Evolutionary conservation across 306 rosid species (phyloP).

Genomic region (Prunus campanulata): DNA sequence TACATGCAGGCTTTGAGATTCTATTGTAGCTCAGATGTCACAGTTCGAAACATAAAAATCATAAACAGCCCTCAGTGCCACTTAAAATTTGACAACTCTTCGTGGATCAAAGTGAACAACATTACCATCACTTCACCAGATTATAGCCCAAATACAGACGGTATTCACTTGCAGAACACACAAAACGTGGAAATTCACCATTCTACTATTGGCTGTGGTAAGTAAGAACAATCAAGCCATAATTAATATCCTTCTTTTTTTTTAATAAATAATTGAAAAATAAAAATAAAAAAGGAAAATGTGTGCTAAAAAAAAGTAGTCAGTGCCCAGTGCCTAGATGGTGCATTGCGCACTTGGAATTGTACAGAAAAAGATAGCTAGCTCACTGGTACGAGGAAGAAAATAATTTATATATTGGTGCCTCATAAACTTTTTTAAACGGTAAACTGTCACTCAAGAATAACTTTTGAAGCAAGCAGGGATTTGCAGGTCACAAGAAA

Average conservation of each 20-base stretch:
- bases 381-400: slow-evolving; percentile 1
- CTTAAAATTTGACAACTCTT: slow-evolving; percentile 81
- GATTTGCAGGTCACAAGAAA: slow-evolving; percentile 4
- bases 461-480: slow-evolving; percentile 29
- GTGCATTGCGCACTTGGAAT: slow-evolving; percentile 41
- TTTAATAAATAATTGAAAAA: too few species aligned
- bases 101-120: slow-evolving; percentile 51
- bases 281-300: background rate
- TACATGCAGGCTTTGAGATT: slow-evolving; percentile 77
- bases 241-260: too few species aligned
- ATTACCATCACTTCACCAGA: slow-evolving; percentile 79
- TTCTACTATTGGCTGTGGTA: slow-evolving; percentile 70
- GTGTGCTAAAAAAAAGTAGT: slow-evolving; percentile 19
- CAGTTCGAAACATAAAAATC: slow-evolving; percentile 62
- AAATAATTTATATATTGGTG: slow-evolving; percentile 27
- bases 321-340: slow-evolving; percentile 16
- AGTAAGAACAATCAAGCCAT: slow-evolving; percentile 6
- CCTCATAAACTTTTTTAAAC: slow-evolving; percentile 29
- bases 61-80: slow-evolving; percentile 87
- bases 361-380: background rate
- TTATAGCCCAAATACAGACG: slow-evolving; percentile 88
- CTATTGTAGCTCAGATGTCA: slow-evolving; percentile 57
- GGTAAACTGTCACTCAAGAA: slow-evolving; percentile 37
- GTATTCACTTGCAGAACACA: slow-evolving; percentile 90
- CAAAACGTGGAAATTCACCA: slow-evolving; percentile 74